A percentile compares a stretch with the other conserved stretches of the same genome.
Conservation (phyloP, 2,329 filamentous ascomycete genomes). For the Monilinia laxa region DNA sequence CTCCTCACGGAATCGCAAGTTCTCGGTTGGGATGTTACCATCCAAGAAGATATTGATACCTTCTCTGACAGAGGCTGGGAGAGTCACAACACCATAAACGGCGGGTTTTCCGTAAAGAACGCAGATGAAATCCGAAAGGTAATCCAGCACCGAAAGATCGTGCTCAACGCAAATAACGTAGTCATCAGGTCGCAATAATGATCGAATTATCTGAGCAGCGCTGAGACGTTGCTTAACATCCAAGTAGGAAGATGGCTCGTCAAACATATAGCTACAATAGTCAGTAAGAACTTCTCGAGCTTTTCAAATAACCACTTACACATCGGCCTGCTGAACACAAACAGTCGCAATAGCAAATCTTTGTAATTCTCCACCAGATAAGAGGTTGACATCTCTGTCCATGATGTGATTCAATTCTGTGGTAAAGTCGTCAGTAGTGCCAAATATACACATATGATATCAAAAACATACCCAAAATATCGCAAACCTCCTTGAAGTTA, state of each 20-base stretch:
- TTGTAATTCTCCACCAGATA: conserved; percentile 97
- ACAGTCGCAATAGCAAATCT: conserved; percentile 96
- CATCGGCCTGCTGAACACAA: conserved; percentile 92
- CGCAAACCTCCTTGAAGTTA: conserved; percentile 78
- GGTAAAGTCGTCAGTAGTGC: not conserved
- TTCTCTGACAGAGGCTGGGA: conserved; percentile 94
- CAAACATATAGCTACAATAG: conserved; percentile 81
- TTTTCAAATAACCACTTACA: conserved; percentile 49
- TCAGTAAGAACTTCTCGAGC: conserved; percentile 4
- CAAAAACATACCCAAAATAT: conserved; percentile 62
- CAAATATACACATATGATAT: not conserved
- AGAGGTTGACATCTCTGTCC: conserved; percentile 83
- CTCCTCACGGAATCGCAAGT: conserved; percentile 96
- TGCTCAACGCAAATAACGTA: conserved; percentile 99
- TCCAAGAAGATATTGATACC: conserved; percentile 99
- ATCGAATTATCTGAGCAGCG: conserved; percentile 88
- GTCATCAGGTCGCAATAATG: conserved; percentile 81
- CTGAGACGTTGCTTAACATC: conserved; percentile 99
- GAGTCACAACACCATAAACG: conserved; percentile 94
- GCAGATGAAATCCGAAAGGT: conserved; percentile 97
- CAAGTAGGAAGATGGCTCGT: conserved; percentile 97
- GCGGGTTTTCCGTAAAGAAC: conserved; percentile 95
- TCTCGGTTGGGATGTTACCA: conserved; percentile 96
- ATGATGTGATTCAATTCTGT: conserved; percentile 84
- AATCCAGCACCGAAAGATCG: conserved; percentile 97